These are phyloP conservation scores for Nakazawaea ishiwadae DNA, from an alignment of 805 yeast species.

Conservation along the genomic window DNA sequence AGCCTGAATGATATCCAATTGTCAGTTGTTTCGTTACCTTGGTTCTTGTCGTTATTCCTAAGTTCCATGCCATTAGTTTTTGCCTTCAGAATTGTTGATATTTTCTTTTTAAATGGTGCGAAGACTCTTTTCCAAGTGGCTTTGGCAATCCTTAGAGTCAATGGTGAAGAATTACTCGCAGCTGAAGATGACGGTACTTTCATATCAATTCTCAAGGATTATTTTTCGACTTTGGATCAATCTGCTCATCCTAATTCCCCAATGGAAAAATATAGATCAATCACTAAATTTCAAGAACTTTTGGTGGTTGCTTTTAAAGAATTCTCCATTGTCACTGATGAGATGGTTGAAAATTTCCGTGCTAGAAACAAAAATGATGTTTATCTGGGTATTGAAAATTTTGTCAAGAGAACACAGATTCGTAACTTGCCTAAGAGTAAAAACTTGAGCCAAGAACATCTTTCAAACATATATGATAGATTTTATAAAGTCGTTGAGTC, in stretches of 20 bases:
- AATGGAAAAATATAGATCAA: slow-evolving; percentile 56
- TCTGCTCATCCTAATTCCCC: slow-evolving; percentile 72
- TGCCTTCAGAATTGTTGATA: slow-evolving; percentile 89
- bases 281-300: slow-evolving; percentile 84
- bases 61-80: slow-evolving; percentile 93
- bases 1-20: slow-evolving; percentile 78
- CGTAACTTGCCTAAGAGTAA: slow-evolving; percentile 77
- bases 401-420: slow-evolving; percentile 88
- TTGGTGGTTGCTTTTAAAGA: slow-evolving; percentile 91
- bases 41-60: slow-evolving; percentile 89
- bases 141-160: slow-evolving; percentile 80
- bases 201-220: slow-evolving; percentile 77
- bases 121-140: slow-evolving; percentile 89
- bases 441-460: slow-evolving; percentile 50
- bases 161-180: slow-evolving; percentile 75
- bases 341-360: slow-evolving; percentile 64
- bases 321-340: slow-evolving; percentile 75
- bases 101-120: slow-evolving; percentile 86
- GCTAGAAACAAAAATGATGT: slow-evolving; percentile 70
- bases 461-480: slow-evolving; percentile 77
- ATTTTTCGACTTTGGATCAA: slow-evolving; percentile 71
- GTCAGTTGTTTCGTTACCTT: slow-evolving; percentile 89
- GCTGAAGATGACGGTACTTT: slow-evolving; percentile 92
- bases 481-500: slow-evolving; percentile 69
- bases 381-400: slow-evolving; percentile 79